Base-by-base conservation (phyloP, 257 asterid genomes). In the Cruciata laevipes region DNA sequence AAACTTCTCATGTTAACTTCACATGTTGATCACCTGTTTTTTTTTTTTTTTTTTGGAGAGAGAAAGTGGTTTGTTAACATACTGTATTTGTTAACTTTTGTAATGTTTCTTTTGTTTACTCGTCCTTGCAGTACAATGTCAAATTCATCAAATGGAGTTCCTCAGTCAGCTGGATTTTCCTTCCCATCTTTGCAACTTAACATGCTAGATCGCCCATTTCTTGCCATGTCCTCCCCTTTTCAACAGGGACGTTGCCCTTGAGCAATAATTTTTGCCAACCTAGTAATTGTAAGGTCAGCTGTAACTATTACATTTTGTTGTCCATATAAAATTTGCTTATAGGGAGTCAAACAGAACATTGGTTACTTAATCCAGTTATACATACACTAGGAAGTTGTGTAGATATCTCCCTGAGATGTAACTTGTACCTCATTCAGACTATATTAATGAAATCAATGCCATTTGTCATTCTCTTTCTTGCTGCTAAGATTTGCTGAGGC, bases 91-190 rank as follows among this genome's bases (percentile, higher is more conserved):
- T 38, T 11, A 38, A 38, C 38, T 37, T 35, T 3, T 37, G 31
- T 10, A 16, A 37, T 63, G 33, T 32, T 9, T 55, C 57, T 13
- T 61, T 2, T 70, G 35, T 49, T 31, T 53, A 6, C 60, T 53
- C 60, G 1, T 52, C 12, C 42, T 38, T 62, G 74, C 92, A 89
- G 98, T 72, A 72, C 94, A 53, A 80, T 75, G 52, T 84, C 85
- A 51, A 87, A 79, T 69, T 33, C 94, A 60, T 69, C 90, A 42
- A 79, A 70, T 35, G 88, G 89, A 71, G 95, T 79, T 68, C 83
- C 88, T 24, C 95, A 85, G 35, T 78, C 96, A n/a, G 68, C 95
- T 37, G 91, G 91, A 51, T 89, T 82, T 70, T 76, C 80, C 71
- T 80, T 85, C 84, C 63, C 86, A 25, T 83, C 91, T 4, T 60